Conservation (phyloP, 1,284 basidiomycete species). For the Meira miltonrushii region DNA sequence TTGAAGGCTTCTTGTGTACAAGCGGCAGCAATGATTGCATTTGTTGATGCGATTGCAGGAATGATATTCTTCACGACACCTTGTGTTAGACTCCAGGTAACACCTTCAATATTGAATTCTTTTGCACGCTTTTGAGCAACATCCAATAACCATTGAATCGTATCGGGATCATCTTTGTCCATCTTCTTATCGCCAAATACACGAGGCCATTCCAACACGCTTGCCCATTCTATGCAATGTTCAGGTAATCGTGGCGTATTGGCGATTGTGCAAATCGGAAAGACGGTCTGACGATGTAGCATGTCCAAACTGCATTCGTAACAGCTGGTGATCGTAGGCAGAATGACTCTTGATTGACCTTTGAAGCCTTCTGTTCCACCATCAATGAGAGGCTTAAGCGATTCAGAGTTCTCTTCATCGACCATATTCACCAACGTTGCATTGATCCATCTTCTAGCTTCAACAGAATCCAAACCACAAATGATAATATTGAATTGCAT, state of each 20-base stretch:
- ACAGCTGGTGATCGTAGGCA: slow-evolving; percentile 91
- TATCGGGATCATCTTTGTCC: slow-evolving; percentile 77
- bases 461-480: slow-evolving; percentile 88
- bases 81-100: slow-evolving; percentile 95
- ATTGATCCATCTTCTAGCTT: slow-evolving; percentile 94
- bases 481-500: slow-evolving; percentile 94
- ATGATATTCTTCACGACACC: slow-evolving; percentile 99
- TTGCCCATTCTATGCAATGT: slow-evolving; percentile 99
- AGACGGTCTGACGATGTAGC: slow-evolving; percentile 93
- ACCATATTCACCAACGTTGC: slow-evolving; percentile 92
- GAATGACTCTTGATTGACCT: slow-evolving; percentile 93
- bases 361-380: slow-evolving; percentile 99
- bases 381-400: slow-evolving; percentile 95
- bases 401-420: slow-evolving; percentile 73
- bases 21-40: slow-evolving; percentile 63
- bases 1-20: slow-evolving; percentile 99
- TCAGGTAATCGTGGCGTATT: slow-evolving; percentile 97
- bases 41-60: slow-evolving; percentile 62
- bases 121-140: slow-evolving; percentile 68
- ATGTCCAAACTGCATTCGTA: slow-evolving; percentile 98
- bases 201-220: slow-evolving; percentile 95
- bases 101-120: slow-evolving; percentile 92
- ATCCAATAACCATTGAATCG: slow-evolving; percentile 88
- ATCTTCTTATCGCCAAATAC: slow-evolving; percentile 62
- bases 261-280: slow-evolving; percentile 98